These are phyloP conservation scores for Russula sp. DNA, from an alignment of 768 basidiomycete genomes.

Conservation along the genomic window DNA sequence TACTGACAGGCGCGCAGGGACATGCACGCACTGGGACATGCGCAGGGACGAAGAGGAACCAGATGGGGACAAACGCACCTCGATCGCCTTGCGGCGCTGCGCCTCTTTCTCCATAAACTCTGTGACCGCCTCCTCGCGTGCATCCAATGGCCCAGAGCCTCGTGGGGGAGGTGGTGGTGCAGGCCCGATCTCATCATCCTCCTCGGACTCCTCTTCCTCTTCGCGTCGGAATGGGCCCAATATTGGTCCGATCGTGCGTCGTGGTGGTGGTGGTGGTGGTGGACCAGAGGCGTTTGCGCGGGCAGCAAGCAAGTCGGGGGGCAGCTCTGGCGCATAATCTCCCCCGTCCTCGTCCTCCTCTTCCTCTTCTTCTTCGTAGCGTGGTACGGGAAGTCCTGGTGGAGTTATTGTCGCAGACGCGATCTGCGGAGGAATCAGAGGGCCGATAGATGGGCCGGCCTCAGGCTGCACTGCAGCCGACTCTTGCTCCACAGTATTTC, in stretches of 20 bases:
- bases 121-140: conserved; percentile 52
- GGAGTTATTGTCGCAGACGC: conserved; percentile 12
- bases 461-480: not conserved
- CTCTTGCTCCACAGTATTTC: not conserved
- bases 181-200: conserved; percentile 84
- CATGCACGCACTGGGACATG: not conserved
- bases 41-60: not conserved
- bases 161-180: conserved; percentile 41
- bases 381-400: conserved; percentile 2
- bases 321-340: conserved; percentile 65
- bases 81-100: conserved; percentile 58
- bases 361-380: conserved; percentile 23
- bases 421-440: conserved; percentile 7
- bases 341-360: conserved; percentile 55
- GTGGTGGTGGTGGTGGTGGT: conserved; percentile 27
- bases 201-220: conserved; percentile 47
- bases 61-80: conserved; percentile 34
- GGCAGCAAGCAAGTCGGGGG: conserved; percentile 55
- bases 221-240: conserved; percentile 34
- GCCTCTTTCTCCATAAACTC: conserved; percentile 87
- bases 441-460: conserved; percentile 21
- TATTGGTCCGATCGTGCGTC: conserved; percentile 45
- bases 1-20: not conserved
- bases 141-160: conserved; percentile 4
- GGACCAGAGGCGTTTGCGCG: conserved; percentile 26